phyloP scores from a whole-genome alignment of 75 land plant genomes.

The Cunninghamia lanceolata region DNA sequence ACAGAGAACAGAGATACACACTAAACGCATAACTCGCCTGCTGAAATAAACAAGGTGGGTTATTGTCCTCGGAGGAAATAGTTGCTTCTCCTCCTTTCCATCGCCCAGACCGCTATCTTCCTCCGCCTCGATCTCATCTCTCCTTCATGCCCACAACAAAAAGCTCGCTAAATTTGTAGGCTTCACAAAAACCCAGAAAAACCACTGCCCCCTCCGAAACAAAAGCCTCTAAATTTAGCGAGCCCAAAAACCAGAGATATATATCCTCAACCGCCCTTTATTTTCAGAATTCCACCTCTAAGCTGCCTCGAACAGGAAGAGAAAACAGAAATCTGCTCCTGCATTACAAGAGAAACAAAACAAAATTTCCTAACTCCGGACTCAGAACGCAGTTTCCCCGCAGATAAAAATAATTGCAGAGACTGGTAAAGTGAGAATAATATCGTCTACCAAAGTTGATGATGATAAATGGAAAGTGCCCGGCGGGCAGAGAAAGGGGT shows the following conservation, averaged over 20 bases:
- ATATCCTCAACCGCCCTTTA: background rate
- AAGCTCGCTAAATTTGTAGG: background rate
- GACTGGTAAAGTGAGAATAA: no score
- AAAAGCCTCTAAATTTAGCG: background rate
- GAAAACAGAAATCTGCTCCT: background rate
- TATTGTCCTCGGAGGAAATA: background rate
- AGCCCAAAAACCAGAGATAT: background rate
- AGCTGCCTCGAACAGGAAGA: background rate
- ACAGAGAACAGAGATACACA: background rate
- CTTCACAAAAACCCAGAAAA: background rate
- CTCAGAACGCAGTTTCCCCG: background rate
- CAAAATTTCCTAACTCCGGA: background rate
- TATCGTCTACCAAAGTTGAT: no score
- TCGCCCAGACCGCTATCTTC: background rate
- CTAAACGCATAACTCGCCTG: background rate
- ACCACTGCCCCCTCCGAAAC: background rate
- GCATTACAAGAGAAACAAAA: background rate
- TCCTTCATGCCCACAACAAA: background rate
- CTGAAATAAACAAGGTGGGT: background rate
- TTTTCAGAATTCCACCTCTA: background rate
- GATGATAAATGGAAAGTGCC: no score
- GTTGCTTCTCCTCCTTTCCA: background rate
- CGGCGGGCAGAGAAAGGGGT: no score
- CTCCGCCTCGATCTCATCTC: background rate
- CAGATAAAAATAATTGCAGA: no score